These are phyloP conservation scores for Cyclotella cryptica DNA, from an alignment of 108 stramenopile genomes.

Conservation along the genomic window DNA sequence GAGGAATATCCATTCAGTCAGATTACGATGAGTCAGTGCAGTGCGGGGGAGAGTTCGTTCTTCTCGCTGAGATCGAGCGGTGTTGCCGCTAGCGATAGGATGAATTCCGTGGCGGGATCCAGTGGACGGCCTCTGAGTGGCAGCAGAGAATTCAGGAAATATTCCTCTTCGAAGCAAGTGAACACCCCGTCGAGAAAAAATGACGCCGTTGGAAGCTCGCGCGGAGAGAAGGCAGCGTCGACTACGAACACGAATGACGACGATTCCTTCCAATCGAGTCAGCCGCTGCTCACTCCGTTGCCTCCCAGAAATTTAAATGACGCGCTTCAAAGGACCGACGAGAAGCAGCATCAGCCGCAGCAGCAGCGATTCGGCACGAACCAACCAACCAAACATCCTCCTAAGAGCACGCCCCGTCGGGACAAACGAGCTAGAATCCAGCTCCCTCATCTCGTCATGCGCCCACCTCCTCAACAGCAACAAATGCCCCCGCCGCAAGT, in stretches of 20 bases:
- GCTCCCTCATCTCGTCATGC: background rate
- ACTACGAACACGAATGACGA: too few species aligned
- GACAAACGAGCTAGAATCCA: background rate
- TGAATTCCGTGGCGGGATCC: background rate
- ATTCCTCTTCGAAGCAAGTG: too few species aligned
- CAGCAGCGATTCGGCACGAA: background rate
- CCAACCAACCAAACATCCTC: background rate
- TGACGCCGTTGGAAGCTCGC: too few species aligned
- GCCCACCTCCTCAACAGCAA: background rate
- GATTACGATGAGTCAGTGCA: conserved; percentile 25
- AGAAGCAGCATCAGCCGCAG: background rate
- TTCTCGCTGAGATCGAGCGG: too few species aligned
- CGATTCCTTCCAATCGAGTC: too few species aligned
- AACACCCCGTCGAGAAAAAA: too few species aligned
- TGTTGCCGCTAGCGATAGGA: background rate
- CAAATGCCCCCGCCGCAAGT: too few species aligned
- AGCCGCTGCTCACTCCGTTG: too few species aligned
- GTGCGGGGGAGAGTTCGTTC: background rate
- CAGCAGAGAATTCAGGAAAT: too few species aligned
- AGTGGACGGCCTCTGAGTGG: too few species aligned
- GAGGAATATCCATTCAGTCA: conserved; percentile 11
- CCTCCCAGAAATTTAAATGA: too few species aligned
- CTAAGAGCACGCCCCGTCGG: background rate
- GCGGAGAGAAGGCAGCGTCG: too few species aligned
- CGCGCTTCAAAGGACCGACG: background rate